Evolutionary conservation across 192 early-diverging fungal species (phyloP).

Genomic region (Entomortierella lignicola): DNA sequence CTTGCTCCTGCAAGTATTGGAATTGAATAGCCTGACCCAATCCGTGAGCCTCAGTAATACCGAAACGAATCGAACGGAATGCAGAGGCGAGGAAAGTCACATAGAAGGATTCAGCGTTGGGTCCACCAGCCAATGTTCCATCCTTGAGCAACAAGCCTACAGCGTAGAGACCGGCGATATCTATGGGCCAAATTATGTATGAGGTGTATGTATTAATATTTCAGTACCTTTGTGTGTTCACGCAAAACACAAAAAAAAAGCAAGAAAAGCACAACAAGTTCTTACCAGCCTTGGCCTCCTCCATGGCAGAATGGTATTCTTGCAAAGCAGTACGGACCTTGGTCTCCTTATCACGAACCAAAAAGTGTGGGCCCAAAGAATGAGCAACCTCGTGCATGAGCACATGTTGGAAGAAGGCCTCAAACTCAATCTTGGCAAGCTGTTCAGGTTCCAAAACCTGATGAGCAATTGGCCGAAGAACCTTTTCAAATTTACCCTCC

Average conservation of each 20-base stretch:
- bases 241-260: neutral
- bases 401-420: slow-evolving; percentile 79
- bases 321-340: slow-evolving; percentile 75
- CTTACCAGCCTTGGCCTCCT: slow-evolving; percentile 80
- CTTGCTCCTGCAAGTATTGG: slow-evolving; percentile 73
- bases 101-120: slow-evolving; percentile 72
- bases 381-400: slow-evolving; percentile 80
- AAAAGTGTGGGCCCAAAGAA: slow-evolving; percentile 75
- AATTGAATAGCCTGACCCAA: slow-evolving; percentile 79
- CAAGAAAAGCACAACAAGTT: neutral
- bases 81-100: slow-evolving; percentile 79
- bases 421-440: slow-evolving; percentile 66
- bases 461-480: slow-evolving; percentile 71
- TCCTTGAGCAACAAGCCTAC: slow-evolving; percentile 68
- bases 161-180: slow-evolving; percentile 76
- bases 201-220: neutral
- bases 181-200: slow-evolving; percentile 21
- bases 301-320: slow-evolving; percentile 78
- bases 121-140: slow-evolving; percentile 64
- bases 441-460: slow-evolving; percentile 64
- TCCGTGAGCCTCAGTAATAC: slow-evolving; percentile 76
- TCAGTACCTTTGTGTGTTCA: neutral
- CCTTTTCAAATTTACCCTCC: slow-evolving; percentile 73
- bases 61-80: slow-evolving; percentile 79
- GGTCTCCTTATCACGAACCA: slow-evolving; percentile 53